These are phyloP conservation scores for Penicillium turbatum DNA, from an alignment of 495 filamentous ascomycete genomes.

Conservation along the genomic window DNA sequence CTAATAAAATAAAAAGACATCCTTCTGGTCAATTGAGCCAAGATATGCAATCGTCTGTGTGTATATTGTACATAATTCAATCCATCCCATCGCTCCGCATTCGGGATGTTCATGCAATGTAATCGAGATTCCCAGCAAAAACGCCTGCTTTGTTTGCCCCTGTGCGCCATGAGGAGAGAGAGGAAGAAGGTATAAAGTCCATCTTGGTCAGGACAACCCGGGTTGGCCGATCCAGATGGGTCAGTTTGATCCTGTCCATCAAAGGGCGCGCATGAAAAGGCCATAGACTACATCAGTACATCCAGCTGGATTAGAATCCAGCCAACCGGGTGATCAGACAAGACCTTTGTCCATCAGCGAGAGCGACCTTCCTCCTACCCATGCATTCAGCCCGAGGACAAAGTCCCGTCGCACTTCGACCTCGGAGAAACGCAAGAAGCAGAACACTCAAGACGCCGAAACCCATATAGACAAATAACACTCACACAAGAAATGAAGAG, in stretches of 20 bases:
- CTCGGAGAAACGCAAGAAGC: constrained; percentile 8
- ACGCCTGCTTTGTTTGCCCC: constrained; percentile 21
- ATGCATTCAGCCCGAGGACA: neutral
- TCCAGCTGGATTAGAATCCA: neutral
- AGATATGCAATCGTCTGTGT: constrained; percentile 15
- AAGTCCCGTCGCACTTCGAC: neutral
- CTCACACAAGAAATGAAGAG: constrained; percentile 7
- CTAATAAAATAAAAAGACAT: neutral
- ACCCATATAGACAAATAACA: constrained; percentile 24
- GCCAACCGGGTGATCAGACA: neutral
- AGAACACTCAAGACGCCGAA: constrained; percentile 17
- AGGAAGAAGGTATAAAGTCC: constrained; percentile 1
- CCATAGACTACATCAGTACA: neutral
- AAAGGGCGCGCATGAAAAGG: neutral
- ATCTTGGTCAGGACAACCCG: neutral
- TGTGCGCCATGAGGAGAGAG: constrained; percentile 27
- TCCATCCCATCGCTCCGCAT: constrained; percentile 15
- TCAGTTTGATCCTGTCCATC: neutral
- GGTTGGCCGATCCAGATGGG: neutral
- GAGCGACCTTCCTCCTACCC: neutral
- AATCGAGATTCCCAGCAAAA: constrained; percentile 24
- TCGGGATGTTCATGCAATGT: constrained; percentile 23
- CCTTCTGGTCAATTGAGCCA: constrained; percentile 9
- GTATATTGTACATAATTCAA: constrained; percentile 27
- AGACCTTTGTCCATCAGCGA: neutral